These are phyloP conservation scores for Plasmodium reichenowi DNA, from an alignment of 169 alveolate species.

Conservation along the genomic window DNA sequence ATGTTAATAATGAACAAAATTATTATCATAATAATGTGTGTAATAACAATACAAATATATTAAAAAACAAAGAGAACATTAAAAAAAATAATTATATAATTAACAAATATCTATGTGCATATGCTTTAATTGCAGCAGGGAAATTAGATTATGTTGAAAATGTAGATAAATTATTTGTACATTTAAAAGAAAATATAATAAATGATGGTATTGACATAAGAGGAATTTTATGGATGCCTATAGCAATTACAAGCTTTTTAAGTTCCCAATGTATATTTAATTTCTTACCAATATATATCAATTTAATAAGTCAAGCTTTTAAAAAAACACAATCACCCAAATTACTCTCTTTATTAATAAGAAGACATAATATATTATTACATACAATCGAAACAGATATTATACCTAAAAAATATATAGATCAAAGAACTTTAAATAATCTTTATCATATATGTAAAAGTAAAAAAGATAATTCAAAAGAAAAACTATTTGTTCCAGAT, in stretches of 20 bases:
- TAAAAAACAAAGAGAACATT: neutral
- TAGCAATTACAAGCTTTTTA: slow-evolving; percentile 65
- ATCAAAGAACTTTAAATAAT: slow-evolving; percentile 33
- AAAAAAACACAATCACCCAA: slow-evolving; percentile 72
- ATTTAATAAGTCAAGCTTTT: slow-evolving; percentile 67
- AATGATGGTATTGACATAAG: slow-evolving; percentile 72
- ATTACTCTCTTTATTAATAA: slow-evolving; percentile 49
- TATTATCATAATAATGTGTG: too few species aligned
- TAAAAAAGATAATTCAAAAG: slow-evolving; percentile 70
- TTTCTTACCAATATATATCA: slow-evolving; percentile 57
- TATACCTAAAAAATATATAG: slow-evolving; percentile 61
- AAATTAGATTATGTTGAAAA: slow-evolving; percentile 55
- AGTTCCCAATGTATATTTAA: slow-evolving; percentile 44
- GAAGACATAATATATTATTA: slow-evolving; percentile 71
- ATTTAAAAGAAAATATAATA: slow-evolving; percentile 47
- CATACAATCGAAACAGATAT: slow-evolving; percentile 70
- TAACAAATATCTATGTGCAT: slow-evolving; percentile 68
- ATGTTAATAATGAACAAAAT: neutral
- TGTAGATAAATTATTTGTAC: slow-evolving; percentile 37
- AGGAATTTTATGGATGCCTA: slow-evolving; percentile 76
- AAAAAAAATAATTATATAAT: slow-evolving; percentile 26
- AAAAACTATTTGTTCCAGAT: slow-evolving; percentile 83
- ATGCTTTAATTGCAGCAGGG: slow-evolving; percentile 76
- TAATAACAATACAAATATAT: neutral
- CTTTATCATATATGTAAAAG: slow-evolving; percentile 62